Evolutionary conservation across 2,329 filamentous ascomycete genomes (phyloP), one percentile per base, ranked within the genome.

Genomic region (Alternaria metachromatica): DNA sequence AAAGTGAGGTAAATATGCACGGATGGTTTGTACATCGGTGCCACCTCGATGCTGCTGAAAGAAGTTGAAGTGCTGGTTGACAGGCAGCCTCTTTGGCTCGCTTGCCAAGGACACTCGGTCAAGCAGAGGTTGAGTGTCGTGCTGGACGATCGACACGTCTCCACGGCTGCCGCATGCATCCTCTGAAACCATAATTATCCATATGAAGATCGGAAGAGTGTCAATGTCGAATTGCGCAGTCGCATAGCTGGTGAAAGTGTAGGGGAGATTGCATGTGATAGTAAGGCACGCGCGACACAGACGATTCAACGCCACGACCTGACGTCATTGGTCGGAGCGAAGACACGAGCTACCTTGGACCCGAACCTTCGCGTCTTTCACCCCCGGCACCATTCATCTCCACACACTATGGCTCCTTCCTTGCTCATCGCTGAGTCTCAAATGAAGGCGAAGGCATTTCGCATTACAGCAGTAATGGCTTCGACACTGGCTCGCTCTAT

Each of bases 101-200:
- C 30, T 37, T 37, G 2, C 1, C 33, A n/a, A 2, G 13, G 33
- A 37, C 0, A 37, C 33, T 1, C 9, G 33, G 3, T 37, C 33
- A 8, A 15, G 3, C 15, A 4, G 15, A 37, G 33, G 7, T n/a
- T 9, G 15, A 37, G 15, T n/a, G 33, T 37, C 15, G 33, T 5
- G 15, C 15, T 37, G 4, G 33, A 37, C 33, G 8, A n/a, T 37
- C 15, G 15, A 9, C 7, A 15, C 33, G 15, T n/a, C 33, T 37
- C 15, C 7, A 37, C 10, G 33, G 7, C 15, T 37, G 33, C 5
- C 4, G 15, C 15, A 37, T 37, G 8, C 8, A 37, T 37, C 7
- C 1, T 8, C 7, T 37, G 33, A 10, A n/a, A n/a, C 7, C 2
- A 15, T 5, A 10, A 4, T 0, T 9, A 4, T n/a, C 7, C 8